Base-by-base conservation (phyloP, 768 basidiomycete species). In the Obba rivulosa region DNA sequence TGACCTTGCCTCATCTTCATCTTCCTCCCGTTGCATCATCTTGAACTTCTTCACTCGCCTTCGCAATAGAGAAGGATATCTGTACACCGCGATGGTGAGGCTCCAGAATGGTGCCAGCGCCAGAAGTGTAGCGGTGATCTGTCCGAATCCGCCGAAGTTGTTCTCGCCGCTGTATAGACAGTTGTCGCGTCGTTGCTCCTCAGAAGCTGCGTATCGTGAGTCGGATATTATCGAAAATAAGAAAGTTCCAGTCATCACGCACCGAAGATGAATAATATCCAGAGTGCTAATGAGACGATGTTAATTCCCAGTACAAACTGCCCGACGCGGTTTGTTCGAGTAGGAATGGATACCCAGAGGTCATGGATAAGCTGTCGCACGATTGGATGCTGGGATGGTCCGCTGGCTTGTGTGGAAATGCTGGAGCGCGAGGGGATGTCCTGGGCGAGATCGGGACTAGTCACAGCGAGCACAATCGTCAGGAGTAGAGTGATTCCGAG, bases 111-210 rank as follows among this genome's bases (percentile, higher is more conserved):
- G 56, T n/a, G 56, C 54, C 48, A 53, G 44, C 1, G 56, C 41
- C 38, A 62, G 56, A 14, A 59, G 49, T 2, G 58, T 48, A 2
- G 60, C 58, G 16, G 60, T 62, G 42, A 62, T 59, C 60, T 61
- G 50, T 10, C 60, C 60, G 36, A 62, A 57, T 17, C 60, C 57
- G 1, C 47, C 48, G 45, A 62, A 54, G 41, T 43, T 22, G 42
- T 62, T 52, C 55, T 62, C 60, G 8, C 57, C 60, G 8, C 24
- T 16, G 48, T 55, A 57, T 23, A 62, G 56, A 46, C 52, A 53
- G 43, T 62, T 62, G 17, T 22, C 43, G 10, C 22, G 24, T n/a
- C 51, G 55, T 45, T 62, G 60, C 2, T 46, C 11, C 49, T 62
- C 60, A 4, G 58, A 53, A 7, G 55, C 60, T 62, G 36, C 7